Evolutionary conservation across 805 yeast genomes (phyloP).

Genomic region (Suhomyces pyralidae): DNA sequence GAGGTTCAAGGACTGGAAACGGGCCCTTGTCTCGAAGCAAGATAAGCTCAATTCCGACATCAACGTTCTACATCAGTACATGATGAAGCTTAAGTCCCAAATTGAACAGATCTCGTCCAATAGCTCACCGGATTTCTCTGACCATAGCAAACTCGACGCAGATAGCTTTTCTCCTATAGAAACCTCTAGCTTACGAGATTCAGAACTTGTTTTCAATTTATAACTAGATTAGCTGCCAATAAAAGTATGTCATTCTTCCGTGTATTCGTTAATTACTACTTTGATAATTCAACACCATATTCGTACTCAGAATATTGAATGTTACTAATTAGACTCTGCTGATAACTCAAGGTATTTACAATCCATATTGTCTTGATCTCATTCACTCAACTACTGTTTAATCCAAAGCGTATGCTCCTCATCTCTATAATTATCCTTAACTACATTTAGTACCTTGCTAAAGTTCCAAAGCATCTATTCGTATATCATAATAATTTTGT

Average conservation of each 20-base stretch:
- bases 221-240: too few relatives aligned
- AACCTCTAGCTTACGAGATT: neutral
- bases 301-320: too few relatives aligned
- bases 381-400: too few relatives aligned
- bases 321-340: too few relatives aligned
- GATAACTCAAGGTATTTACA: too few relatives aligned
- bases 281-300: too few relatives aligned
- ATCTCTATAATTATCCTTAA: too few relatives aligned
- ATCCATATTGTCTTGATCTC: too few relatives aligned
- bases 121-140: neutral
- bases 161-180: neutral
- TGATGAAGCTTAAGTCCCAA: neutral
- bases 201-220: neutral
- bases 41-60: constrained; percentile 54
- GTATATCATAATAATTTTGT: neutral
- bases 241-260: too few relatives aligned
- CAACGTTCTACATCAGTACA: constrained; percentile 19
- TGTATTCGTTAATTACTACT: too few relatives aligned
- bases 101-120: neutral
- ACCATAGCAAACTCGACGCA: neutral
- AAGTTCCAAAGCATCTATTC: neutral
- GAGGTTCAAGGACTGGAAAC: constrained; percentile 62
- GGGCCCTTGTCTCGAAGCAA: constrained; percentile 53
- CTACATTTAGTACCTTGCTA: too few relatives aligned
- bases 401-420: too few relatives aligned